Conservation (phyloP, 177 flowering plant species). For the Vitis hybrid region DNA sequence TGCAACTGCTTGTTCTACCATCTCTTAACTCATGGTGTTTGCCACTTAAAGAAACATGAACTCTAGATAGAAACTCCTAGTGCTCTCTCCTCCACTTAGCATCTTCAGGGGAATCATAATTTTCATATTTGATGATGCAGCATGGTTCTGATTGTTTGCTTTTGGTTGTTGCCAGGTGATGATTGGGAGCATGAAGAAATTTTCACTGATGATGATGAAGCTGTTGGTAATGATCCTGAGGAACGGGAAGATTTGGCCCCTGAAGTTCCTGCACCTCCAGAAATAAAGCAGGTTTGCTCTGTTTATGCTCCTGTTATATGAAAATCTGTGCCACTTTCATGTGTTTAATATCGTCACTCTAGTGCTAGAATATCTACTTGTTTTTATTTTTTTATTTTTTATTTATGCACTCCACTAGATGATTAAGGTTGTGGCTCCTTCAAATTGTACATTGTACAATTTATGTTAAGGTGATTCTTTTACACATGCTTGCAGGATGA, state of each 20-base stretch:
- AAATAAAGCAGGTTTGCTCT: slow-evolving; percentile 73
- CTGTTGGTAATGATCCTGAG: slow-evolving; percentile 83
- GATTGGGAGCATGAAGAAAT: slow-evolving; percentile 99
- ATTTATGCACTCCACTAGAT: not conserved
- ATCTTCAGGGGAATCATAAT: not conserved
- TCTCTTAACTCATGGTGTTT: too few species aligned
- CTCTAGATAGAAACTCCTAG: not conserved
- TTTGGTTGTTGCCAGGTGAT: slow-evolving; percentile 57
- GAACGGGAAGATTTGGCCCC: slow-evolving; percentile 93
- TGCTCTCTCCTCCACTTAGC: not conserved
- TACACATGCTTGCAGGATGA: slow-evolving; percentile 61
- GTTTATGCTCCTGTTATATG: not conserved
- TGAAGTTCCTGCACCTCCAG: slow-evolving; percentile 98
- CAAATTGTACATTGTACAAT: not conserved
- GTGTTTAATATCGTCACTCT: too few species aligned
- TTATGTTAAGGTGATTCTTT: not conserved
- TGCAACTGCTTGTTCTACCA: too few species aligned
- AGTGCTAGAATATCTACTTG: not conserved
- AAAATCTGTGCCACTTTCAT: not conserved
- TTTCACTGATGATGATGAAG: slow-evolving; percentile 99
- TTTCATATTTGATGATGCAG: not conserved
- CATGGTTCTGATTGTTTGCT: slow-evolving; percentile 3
- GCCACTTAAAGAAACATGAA: too few species aligned
- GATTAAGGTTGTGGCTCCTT: not conserved
- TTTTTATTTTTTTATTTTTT: not conserved